phyloP scores from a whole-genome alignment of 2,329 filamentous ascomycete species.

The Paecilomyces dactylethromorphus region DNA sequence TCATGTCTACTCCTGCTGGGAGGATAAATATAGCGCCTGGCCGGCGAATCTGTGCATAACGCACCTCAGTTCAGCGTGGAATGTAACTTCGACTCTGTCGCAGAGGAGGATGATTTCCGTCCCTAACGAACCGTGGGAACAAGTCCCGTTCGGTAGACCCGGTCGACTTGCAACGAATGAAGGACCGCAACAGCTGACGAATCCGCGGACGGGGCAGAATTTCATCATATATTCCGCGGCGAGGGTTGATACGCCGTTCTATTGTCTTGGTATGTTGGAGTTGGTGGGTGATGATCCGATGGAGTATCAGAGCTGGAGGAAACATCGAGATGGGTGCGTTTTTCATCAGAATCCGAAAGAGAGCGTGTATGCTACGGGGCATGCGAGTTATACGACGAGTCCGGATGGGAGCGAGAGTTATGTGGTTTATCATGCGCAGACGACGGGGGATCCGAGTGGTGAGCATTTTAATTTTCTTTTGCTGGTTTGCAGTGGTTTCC shows the following conservation, averaged over 20 bases:
- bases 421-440: conserved; percentile 48
- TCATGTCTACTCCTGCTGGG: conserved; percentile 37
- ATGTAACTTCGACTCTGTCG: conserved; percentile 38
- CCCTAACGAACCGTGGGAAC: conserved; percentile 45
- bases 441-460: conserved; percentile 41
- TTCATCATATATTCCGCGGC: conserved; percentile 47
- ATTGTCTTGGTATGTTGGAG: conserved; percentile 47
- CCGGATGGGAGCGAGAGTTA: conserved; percentile 43
- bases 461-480: conserved; percentile 28
- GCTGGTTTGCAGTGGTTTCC: not conserved
- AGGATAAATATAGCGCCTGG: conserved; percentile 38
- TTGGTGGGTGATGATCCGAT: conserved; percentile 45
- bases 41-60: conserved; percentile 49
- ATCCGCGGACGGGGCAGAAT: conserved; percentile 39
- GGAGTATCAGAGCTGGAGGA: conserved; percentile 43
- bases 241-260: conserved; percentile 47
- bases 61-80: conserved; percentile 40
- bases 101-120: conserved; percentile 43
- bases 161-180: conserved; percentile 43
- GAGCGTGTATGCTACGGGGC: conserved; percentile 43
- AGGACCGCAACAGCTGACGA: conserved; percentile 44
- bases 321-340: conserved; percentile 40
- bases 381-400: conserved; percentile 45
- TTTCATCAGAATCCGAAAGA: conserved; percentile 45
- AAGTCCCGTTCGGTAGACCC: conserved; percentile 44